A percentile compares a stretch with the other conserved stretches of the same genome.
Conservation (phyloP, 2,329 filamentous ascomycete species). For the Aspergillus jensenii region DNA sequence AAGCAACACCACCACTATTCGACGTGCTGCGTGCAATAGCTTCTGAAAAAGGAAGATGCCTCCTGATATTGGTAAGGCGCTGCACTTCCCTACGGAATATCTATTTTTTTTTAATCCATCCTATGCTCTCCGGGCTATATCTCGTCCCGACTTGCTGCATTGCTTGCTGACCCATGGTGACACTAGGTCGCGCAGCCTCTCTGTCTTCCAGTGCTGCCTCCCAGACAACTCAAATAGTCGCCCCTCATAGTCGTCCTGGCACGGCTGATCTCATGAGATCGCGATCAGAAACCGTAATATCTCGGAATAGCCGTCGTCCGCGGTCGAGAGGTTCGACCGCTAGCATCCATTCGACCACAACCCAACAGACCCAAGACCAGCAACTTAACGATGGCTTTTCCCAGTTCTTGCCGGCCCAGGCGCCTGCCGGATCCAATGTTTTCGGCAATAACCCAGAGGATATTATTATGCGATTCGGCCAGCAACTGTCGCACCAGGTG, state of each 20-base stretch:
- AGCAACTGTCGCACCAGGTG: conserved; percentile 41
- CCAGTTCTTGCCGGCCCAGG: conserved; percentile 39
- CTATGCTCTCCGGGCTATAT: background rate
- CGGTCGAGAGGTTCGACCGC: conserved; percentile 48
- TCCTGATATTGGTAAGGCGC: conserved; percentile 34
- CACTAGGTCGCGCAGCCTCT: conserved; percentile 36
- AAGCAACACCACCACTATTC: conserved; percentile 15
- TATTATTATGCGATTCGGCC: conserved; percentile 46
- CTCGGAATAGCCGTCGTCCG: conserved; percentile 41
- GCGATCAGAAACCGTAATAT: conserved; percentile 42
- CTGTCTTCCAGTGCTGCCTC: conserved; percentile 38
- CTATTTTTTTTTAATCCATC: conserved; percentile 1
- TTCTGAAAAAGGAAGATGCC: conserved; percentile 26
- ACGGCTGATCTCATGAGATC: conserved; percentile 42
- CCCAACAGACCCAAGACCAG: conserved; percentile 45
- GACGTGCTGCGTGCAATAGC: conserved; percentile 16
- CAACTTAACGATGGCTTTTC: conserved; percentile 40
- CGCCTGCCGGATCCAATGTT: conserved; percentile 33
- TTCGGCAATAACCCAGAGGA: conserved; percentile 45
- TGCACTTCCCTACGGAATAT: conserved; percentile 15
- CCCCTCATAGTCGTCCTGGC: conserved; percentile 40
- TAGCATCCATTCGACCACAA: conserved; percentile 49
- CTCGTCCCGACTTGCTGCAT: background rate
- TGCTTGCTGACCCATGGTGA: conserved; percentile 18
- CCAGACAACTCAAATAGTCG: conserved; percentile 38